Evolutionary conservation across 225 moss, liverwort and hornwort genomes (phyloP), one percentile per base, ranked within the genome.

Genomic region (Rhytidiadelphus loreus): DNA sequence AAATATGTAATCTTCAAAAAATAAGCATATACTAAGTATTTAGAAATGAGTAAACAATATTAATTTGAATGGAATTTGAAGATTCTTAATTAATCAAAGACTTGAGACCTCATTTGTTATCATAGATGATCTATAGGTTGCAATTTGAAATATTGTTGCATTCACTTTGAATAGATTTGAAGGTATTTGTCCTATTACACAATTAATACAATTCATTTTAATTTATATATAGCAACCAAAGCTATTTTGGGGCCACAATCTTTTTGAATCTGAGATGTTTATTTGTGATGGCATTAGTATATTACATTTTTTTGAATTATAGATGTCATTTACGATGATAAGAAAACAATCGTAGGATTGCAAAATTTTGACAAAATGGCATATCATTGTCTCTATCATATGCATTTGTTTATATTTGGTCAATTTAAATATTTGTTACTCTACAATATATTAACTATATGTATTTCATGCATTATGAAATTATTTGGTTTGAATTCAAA

Each of bases 211-310:
- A 52, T 52, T 22, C 8, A 76, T 76, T 35, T 13, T 35, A 52
- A 52, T 21, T 22, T 76, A 0, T 35, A 37, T 8, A 35, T 2
- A 53, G 0, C 5, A 8, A 53, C 3, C 6, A 53, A 21, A 33
- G 3, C 37, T 35, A 22, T 55, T 37, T 23, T 1, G 0, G 6
- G 0, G 0, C 3, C 0, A 0, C 8, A 35, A 53, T 77, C 3
- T 23, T 53, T 37, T 77, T 35, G 13, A 33, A 52, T 53, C 3
- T 1, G 53, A 76, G 8, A 23, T 53, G 3, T 35, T 53, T 77
- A 2, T 23, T 77, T 37, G 13, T 23, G 21, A 35, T 0, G 23
- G 3, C 5, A 77, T 33, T 35, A 7, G 13, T 22, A 8, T 1
- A 53, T 14, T 15, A 23, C 12, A 76, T 32, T 32, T 48, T 0